These are phyloP conservation scores for Suillus placidus DNA, from an alignment of 768 basidiomycete species.

Conservation along the genomic window DNA sequence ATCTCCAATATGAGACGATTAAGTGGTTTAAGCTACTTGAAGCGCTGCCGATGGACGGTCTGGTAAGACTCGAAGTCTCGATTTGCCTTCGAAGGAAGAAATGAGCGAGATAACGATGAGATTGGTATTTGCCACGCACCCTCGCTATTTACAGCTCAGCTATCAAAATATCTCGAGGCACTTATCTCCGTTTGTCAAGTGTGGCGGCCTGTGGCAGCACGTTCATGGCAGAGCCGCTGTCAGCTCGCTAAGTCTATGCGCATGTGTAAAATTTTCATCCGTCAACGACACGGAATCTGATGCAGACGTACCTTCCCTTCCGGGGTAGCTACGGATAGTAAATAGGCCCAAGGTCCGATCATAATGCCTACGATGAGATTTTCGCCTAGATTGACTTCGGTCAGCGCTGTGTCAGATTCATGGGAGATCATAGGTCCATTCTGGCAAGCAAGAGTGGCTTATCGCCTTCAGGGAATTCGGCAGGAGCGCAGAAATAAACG, in stretches of 20 bases:
- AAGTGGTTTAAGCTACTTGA: background rate
- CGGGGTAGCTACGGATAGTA: slow-evolving; percentile 92
- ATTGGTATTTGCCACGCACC: background rate
- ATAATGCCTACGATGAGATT: slow-evolving; percentile 56
- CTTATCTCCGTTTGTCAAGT: slow-evolving; percentile 82
- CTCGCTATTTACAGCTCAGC: background rate
- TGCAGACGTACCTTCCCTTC: slow-evolving; percentile 74
- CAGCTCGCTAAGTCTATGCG: slow-evolving; percentile 89
- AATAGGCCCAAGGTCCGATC: slow-evolving; percentile 86
- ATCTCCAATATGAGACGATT: background rate
- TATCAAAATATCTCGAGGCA: background rate
- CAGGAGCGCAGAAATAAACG: background rate
- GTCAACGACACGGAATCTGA: slow-evolving; percentile 87
- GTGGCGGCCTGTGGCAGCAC: slow-evolving; percentile 79
- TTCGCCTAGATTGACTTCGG: background rate
- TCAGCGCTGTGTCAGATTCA: background rate
- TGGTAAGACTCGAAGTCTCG: background rate
- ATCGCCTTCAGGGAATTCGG: background rate
- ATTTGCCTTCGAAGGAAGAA: background rate
- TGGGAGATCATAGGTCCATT: background rate
- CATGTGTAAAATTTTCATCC: slow-evolving; percentile 99
- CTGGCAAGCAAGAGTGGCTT: background rate
- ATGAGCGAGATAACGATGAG: background rate
- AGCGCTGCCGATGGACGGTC: background rate
- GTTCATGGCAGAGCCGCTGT: slow-evolving; percentile 86